Conservation (phyloP, 352 stramenopile species). For the Phytophthora fragariae region DNA sequence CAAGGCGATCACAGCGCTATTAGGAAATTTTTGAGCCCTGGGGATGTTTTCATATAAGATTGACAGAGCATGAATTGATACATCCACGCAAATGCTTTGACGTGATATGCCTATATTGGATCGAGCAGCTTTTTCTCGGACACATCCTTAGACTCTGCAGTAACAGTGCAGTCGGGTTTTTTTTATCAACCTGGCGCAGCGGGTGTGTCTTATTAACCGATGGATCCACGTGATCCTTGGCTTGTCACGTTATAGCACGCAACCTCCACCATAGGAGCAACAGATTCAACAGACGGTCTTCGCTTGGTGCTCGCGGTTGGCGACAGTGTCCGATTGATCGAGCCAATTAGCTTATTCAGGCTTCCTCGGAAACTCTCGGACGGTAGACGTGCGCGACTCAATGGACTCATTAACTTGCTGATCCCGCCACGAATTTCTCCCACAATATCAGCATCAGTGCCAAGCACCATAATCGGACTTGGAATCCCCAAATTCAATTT, state of each 20-base stretch:
- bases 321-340: conserved; percentile 31
- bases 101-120: not conserved
- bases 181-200: conserved; percentile 1
- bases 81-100: too few species aligned
- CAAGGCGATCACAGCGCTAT: too few species aligned
- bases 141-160: not conserved
- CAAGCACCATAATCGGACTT: conserved; percentile 30
- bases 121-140: not conserved
- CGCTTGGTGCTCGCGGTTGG: conserved; percentile 16
- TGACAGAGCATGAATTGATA: too few species aligned
- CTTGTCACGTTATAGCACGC: conserved; percentile 20
- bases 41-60: too few species aligned
- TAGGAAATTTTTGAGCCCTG: too few species aligned
- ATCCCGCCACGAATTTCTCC: conserved; percentile 32
- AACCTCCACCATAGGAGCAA: conserved; percentile 26
- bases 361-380: conserved; percentile 32
- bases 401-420: conserved; percentile 36
- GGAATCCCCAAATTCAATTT: conserved; percentile 30
- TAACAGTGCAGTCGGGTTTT: not conserved
- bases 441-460: conserved; percentile 26
- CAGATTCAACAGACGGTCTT: conserved; percentile 19
- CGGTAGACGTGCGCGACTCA: conserved; percentile 21
- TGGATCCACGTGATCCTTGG: not conserved
- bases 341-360: conserved; percentile 34
- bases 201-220: conserved; percentile 14